Evolutionary conservation across 805 yeast species (phyloP), one percentile per base, ranked within the genome.

Genomic region (Candida rishiriensis): DNA sequence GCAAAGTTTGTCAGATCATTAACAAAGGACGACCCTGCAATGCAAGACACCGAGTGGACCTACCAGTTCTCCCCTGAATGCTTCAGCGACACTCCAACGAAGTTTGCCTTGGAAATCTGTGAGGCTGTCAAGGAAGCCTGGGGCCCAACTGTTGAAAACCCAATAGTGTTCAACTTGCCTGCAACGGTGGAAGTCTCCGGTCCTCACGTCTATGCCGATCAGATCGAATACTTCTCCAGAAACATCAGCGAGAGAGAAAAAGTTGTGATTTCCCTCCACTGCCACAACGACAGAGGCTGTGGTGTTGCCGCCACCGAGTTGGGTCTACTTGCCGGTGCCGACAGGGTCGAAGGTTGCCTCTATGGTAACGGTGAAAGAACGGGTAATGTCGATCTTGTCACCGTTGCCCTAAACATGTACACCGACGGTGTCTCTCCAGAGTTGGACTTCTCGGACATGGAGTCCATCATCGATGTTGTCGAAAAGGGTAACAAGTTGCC

Each of bases 311-410:
- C 91, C 21, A 73, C 88, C 38, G 91, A 84, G 63, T 70, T 84
- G 48, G 90, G 88, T 55, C 55, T 81, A 29, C 67, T 84, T 57
- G 91, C 89, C n/a, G 91, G 91, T 59, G 91, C 86, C 48, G 90
- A 84, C 66, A 76, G 91, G 70, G 86, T 84, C 41, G 91, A 84
- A 66, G 91, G 91, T 45, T 84, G 90, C 71, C 70, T 84, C 35
- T 84, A 84, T 51, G 90, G 90, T 58, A 84, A 83, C 64, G 91
- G 91, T 68, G 91, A 84, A 72, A 74, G 91, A 69, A 84, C 91
- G 28, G 91, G 91, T 69, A 84, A 84, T 62, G 90, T 84, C 54
- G 91, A 84, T 64, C 70, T 84, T 51, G 80, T 81, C 41, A 84
- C 89, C 18, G 78, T 84, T 49, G 91, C 88, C 3, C 69, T 84